phyloP scores from a whole-genome alignment of 2,329 filamentous ascomycete species.

The Penicillium sp. region DNA sequence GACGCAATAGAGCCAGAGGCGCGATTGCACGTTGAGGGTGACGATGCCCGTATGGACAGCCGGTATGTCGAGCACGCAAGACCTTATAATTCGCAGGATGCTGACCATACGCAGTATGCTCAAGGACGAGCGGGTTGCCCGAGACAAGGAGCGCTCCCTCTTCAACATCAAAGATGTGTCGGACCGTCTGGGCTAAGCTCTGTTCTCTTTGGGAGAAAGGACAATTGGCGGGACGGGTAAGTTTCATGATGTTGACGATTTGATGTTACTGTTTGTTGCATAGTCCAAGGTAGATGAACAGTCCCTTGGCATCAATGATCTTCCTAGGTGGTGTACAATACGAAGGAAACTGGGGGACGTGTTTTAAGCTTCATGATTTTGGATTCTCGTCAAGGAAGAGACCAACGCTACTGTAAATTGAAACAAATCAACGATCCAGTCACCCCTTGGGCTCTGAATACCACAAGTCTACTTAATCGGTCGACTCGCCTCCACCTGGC shows the following conservation, averaged over 20 bases:
- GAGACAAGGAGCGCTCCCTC: conserved; percentile 60
- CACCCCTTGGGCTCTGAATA: conserved; percentile 23
- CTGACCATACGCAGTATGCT: conserved; percentile 63
- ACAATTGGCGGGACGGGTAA: conserved; percentile 1
- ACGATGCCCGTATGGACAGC: conserved; percentile 80
- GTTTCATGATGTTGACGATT: conserved; percentile 35
- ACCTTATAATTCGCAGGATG: neutral
- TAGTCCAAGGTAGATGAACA: conserved; percentile 10
- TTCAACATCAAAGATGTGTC: conserved; percentile 76
- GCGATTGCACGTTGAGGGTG: conserved; percentile 81
- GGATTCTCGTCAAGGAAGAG: conserved; percentile 22
- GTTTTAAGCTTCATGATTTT: conserved; percentile 23
- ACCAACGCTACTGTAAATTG: conserved; percentile 28
- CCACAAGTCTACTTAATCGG: conserved; percentile 18
- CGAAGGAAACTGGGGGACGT: neutral
- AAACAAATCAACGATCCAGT: conserved; percentile 19
- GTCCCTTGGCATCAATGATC: conserved; percentile 20
- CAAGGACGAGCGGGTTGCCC: conserved; percentile 77
- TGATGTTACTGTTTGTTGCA: conserved; percentile 16
- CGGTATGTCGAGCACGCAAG: conserved; percentile 45
- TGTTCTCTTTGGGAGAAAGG: neutral
- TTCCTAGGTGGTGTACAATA: conserved; percentile 19
- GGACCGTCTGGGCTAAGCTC: conserved; percentile 68
- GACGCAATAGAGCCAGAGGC: conserved; percentile 84
- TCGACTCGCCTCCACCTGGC: conserved; percentile 47